phyloP scores from a whole-genome alignment of 2,329 filamentous ascomycete genomes.

The Ilyonectria sp. region DNA sequence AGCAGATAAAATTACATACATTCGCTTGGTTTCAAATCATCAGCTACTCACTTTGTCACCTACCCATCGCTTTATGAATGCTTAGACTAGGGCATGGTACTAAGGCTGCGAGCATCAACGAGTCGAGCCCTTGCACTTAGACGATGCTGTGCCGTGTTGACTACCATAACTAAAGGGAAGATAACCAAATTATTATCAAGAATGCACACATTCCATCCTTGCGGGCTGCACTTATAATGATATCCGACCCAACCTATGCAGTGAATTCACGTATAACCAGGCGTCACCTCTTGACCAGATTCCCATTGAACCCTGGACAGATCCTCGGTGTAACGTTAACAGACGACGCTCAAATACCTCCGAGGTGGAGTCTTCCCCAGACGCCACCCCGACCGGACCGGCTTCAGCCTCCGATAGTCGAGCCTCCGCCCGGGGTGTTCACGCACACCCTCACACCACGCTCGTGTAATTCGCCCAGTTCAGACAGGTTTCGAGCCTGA shows the following conservation, averaged over 20 bases:
- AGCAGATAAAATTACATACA: not conserved
- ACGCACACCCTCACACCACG: conserved; percentile 11
- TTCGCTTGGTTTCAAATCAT: not conserved
- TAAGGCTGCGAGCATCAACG: not conserved
- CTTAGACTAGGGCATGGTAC: not conserved
- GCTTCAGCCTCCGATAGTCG: conserved; percentile 11
- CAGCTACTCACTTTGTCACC: not conserved
- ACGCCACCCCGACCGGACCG: conserved; percentile 18
- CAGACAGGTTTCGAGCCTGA: not conserved
- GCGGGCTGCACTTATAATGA: not conserved
- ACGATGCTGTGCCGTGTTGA: too few species aligned
- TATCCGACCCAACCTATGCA: not conserved
- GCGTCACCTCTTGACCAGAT: not conserved
- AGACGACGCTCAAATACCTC: not conserved
- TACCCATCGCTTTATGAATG: not conserved
- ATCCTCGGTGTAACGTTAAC: not conserved
- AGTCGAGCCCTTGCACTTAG: too few species aligned
- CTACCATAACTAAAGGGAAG: too few species aligned
- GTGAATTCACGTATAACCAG: not conserved
- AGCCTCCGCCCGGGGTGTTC: conserved; percentile 3
- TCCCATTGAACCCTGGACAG: not conserved
- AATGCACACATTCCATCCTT: not conserved
- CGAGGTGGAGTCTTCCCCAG: conserved; percentile 22
- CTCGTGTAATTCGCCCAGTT: not conserved
- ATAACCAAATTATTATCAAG: not conserved